Base-by-base conservation (phyloP, 1,284 basidiomycete genomes). In the Mixia osmundae region DNA sequence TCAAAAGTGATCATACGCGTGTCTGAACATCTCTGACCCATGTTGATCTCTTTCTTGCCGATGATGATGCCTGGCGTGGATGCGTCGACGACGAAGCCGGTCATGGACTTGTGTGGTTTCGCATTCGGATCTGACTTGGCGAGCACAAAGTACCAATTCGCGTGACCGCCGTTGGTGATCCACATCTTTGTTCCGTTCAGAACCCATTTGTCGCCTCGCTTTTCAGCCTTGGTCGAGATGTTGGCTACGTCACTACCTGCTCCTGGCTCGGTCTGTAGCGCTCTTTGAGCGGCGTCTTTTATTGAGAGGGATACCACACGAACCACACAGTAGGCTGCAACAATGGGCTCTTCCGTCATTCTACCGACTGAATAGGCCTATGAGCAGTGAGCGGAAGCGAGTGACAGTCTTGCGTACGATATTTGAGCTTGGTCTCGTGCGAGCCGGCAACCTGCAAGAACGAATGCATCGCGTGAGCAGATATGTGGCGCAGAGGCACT, bases 31-130 rank as follows among this genome's bases (percentile, higher is more conserved):
- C 64, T 56, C 49, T 67, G 65, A 31, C 65, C 65, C 64, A 67
- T 66, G 53, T 67, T 67, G 47, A 67, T 60, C 47, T 66, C 61
- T 54, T 67, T 67, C 50, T 61, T 63, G 33, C 61, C 62, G 16
- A 59, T 40, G 7, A 44, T 47, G 38, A 67, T 59, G 4, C 65
- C 65, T 0, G 54, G 53, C 0, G 59, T 49, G 43, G 65, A 58
- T 12, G 57, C 64, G 31, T 67, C 65, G 20, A 66, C 64, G 18
- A 66, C 61, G 42, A 67, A 67, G 3, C 65, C 65, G 0, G 61
- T 62, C 58, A 67, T 62, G 8, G 60, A 54, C 45, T 60, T 62
- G 48, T 55, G 56, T 3, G 59, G 52, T 21, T 61, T 57, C 5
- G 57, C 60, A 5, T 43, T 33, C 1, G 60, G 49, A 46, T 67